Percentiles rank a stretch among this genome's conserved stretches.
phyloP scores from a whole-genome alignment of 1,284 basidiomycete genomes.

The Moesziomyces antarcticus region DNA sequence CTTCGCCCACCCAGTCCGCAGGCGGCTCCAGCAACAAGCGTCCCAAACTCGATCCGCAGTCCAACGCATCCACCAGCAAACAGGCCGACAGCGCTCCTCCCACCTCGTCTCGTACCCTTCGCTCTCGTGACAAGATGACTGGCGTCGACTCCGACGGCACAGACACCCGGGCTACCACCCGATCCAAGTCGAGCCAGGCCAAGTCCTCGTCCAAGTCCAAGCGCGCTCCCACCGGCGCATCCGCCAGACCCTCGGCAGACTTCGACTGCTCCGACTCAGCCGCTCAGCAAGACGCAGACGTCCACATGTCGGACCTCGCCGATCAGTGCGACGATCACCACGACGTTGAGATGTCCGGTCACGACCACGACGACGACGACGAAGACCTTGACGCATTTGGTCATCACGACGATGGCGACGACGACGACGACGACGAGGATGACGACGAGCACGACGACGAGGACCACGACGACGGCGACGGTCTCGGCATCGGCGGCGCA shows the following conservation, averaged over 20 bases:
- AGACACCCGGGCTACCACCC: conserved; percentile 16
- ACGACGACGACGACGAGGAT: conserved; percentile 22
- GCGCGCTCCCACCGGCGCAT: conserved; percentile 22
- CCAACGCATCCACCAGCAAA: conserved; percentile 4
- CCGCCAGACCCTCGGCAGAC: conserved; percentile 14
- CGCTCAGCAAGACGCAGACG: conserved; percentile 23
- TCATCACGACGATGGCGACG: conserved; percentile 7
- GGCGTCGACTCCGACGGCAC: conserved; percentile 19
- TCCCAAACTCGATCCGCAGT: conserved; percentile 19
- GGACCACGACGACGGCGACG: conserved; percentile 20
- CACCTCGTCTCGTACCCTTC: conserved; percentile 30
- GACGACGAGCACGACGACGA: conserved; percentile 27
- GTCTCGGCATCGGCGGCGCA: conserved; percentile 27
- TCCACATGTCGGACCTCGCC: conserved; percentile 27
- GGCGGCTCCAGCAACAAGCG: conserved; percentile 30
- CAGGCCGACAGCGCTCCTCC: conserved; percentile 7
- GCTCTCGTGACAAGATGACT: conserved; percentile 33
- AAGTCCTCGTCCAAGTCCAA: conserved; percentile 19
- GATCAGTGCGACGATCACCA: conserved; percentile 7
- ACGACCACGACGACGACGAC: conserved; percentile 8
- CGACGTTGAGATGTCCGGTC: conserved; percentile 15
- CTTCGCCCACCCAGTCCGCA: neutral
- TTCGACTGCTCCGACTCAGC: conserved; percentile 33
- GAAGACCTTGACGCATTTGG: conserved; percentile 2
- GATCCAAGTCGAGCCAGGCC: conserved; percentile 19